Base-by-base conservation (phyloP, 768 basidiomycete species). In the Psilocybe cubensis region DNA sequence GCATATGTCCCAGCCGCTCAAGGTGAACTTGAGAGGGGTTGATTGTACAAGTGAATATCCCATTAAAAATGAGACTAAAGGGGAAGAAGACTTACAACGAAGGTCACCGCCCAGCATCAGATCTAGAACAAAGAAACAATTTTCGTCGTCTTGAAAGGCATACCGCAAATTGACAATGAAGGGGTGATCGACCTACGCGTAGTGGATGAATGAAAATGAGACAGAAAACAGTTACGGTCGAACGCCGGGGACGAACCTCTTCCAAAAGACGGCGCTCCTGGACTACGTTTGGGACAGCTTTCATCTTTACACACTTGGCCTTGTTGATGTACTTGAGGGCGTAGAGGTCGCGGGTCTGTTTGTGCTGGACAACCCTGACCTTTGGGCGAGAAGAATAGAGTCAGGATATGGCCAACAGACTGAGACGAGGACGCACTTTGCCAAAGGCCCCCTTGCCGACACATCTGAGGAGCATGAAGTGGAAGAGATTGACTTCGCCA, bases 301-400 rank as follows among this genome's bases (percentile, higher is more conserved):
- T 96, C 94, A 97, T 97, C 80, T 96, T 96, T 60, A 97, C 94
- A 64, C 91, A 97, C 80, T 96, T 96, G 40, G 91, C 72, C 74
- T 99, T 99, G 80, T 98, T 98, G 76, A 99, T 99, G 77, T 99
- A 99, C 74, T 99, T 99, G 73, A 99, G 86, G 4, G 97, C 97
- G 67, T 95, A 98, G 43, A 99, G 82, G 17, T 94, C 91, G 60
- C 93, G 90, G n/a, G 94, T 92, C 73, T 98, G 93, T 70, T 98
- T 99, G 79, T 98, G 97, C 74, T 99, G 96, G 6, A 99, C 97
- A 58, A 99, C 96, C 42, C 97, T 91, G 76, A 99, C 96, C 96
- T 98, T 62, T 40, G 54, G 56, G 66, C 41, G 48, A 43, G 24
- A 52, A 20, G 28, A 35, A 51, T 40, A 54, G 21, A 27, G 48